A percentile compares a stretch with the other conserved stretches of the same genome.
These are phyloP conservation scores for Cryptococcus sp. DNA, from an alignment of 1,284 basidiomycete genomes.

Conservation along the genomic window DNA sequence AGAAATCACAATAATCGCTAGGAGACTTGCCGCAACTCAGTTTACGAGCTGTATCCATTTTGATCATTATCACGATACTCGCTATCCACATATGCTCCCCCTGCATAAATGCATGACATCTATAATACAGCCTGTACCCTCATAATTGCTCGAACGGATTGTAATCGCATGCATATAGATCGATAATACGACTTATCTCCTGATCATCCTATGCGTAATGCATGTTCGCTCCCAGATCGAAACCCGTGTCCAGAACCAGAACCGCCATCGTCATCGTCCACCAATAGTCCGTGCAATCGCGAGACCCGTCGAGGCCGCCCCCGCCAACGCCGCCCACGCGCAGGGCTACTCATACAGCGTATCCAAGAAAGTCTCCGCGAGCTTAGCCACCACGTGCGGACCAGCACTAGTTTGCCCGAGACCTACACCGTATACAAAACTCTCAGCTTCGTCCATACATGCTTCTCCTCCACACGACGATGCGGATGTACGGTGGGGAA, in stretches of 20 bases:
- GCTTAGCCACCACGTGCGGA: conserved; percentile 79
- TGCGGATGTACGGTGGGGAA: not conserved
- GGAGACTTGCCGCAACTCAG: not conserved
- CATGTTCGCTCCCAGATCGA: no score
- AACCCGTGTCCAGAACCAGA: no score
- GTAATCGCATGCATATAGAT: no score
- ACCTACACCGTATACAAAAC: conserved; percentile 57
- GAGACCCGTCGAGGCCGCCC: no score
- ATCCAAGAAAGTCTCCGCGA: conserved; percentile 80
- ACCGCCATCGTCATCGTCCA: no score
- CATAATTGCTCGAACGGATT: not conserved
- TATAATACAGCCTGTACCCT: not conserved
- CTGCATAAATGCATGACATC: not conserved
- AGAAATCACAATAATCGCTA: conserved; percentile 10
- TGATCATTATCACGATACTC: no score
- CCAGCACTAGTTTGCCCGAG: conserved; percentile 85
- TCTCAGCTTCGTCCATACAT: not conserved
- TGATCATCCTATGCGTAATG: no score
- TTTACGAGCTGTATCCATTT: no score
- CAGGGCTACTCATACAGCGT: conserved; percentile 66
- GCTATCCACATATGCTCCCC: no score
- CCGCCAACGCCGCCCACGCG: no score
- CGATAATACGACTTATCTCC: no score
- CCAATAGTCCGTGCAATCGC: no score
- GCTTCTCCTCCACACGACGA: not conserved